phyloP scores from a whole-genome alignment of 2,329 filamentous ascomycete species.

The Colletotrichum navitas region DNA sequence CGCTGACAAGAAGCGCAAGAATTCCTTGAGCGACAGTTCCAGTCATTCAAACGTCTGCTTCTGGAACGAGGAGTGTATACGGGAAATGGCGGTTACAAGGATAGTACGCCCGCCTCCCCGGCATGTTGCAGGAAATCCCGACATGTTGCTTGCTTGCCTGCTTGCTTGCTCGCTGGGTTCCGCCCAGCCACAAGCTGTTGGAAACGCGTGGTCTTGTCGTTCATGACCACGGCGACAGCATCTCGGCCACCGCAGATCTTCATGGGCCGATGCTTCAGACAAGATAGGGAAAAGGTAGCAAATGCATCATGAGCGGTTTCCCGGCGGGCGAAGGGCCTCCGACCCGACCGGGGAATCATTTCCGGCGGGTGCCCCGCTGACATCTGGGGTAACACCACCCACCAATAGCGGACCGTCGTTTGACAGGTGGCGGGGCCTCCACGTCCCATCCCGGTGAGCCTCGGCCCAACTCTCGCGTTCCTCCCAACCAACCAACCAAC shows the following conservation, averaged over 20 bases:
- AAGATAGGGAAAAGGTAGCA: neutral
- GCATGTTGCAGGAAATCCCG: neutral
- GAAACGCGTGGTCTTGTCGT: no score
- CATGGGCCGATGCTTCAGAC: no score
- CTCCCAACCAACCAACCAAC: neutral
- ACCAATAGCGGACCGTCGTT: conserved; percentile 16
- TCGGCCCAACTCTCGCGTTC: conserved; percentile 20
- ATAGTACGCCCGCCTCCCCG: neutral
- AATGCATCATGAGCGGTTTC: neutral
- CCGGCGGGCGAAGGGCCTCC: neutral
- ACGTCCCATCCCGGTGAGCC: conserved; percentile 15
- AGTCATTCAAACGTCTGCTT: neutral
- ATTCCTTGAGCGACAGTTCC: neutral
- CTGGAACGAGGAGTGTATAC: neutral
- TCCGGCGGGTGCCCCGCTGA: conserved; percentile 25
- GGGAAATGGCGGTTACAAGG: neutral
- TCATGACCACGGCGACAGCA: neutral
- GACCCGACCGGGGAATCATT: conserved; percentile 3
- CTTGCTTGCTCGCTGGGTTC: neutral
- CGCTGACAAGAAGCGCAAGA: neutral
- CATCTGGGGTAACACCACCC: conserved; percentile 35
- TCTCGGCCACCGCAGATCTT: neutral
- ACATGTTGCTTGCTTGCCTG: conserved; percentile 1
- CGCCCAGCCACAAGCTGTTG: neutral
- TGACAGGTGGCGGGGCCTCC: neutral